These are phyloP conservation scores for Ceratocystiopsis sp. DNA, from an alignment of 2,329 filamentous ascomycete genomes.

Conservation along the genomic window DNA sequence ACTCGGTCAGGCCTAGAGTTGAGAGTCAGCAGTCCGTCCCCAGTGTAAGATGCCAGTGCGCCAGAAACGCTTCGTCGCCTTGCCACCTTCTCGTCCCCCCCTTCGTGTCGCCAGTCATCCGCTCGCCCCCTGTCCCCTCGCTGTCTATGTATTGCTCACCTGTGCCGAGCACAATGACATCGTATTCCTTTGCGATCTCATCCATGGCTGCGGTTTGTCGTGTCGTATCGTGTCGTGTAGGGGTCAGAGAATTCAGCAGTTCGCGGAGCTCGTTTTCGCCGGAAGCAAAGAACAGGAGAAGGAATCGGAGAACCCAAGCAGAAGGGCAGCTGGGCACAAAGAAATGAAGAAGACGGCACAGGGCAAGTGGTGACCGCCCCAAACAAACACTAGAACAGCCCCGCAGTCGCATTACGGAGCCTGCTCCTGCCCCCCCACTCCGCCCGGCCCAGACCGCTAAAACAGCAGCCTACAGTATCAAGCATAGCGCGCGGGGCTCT, in stretches of 20 bases:
- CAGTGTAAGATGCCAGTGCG: no score
- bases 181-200: conserved; percentile 95
- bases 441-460: no score
- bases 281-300: not conserved
- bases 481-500: no score
- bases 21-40: not conserved
- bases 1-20: conserved; percentile 76
- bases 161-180: conserved; percentile 96
- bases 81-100: not conserved
- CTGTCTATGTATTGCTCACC: conserved; percentile 40
- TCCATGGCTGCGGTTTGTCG: conserved; percentile 48
- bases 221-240: not conserved
- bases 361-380: conserved; percentile 3
- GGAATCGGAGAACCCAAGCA: no score
- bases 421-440: conserved; percentile 15
- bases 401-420: conserved; percentile 5
- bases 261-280: no score
- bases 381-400: conserved; percentile 1
- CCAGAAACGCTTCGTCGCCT: not conserved
- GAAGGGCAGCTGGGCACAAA: no score
- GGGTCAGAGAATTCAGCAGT: no score
- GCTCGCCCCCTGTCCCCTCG: not conserved
- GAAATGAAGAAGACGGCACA: conserved; percentile 1
- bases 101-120: not conserved
- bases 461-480: no score